Base-by-base conservation (phyloP, 1,284 basidiomycete species). In the Boletellus deceptivus region DNA sequence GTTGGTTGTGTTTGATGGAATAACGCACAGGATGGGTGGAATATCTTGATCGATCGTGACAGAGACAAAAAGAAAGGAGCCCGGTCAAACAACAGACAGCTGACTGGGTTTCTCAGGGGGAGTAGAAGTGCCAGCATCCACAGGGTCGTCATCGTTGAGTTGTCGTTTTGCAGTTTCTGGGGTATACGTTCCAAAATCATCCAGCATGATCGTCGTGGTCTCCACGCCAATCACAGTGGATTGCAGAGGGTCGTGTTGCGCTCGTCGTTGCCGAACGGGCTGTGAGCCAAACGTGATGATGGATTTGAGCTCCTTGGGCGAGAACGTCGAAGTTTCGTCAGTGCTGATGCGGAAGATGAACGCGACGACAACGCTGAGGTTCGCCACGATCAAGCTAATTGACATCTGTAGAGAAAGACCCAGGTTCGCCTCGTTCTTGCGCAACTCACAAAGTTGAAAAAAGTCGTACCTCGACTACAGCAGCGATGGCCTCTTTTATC, bases 271-370 rank as follows among this genome's bases (percentile, higher is more conserved):
- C 17, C 49, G 49, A 16, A 35, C 22, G 1, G 49, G 49, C 27
- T 11, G 24, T 9, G 49, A 34, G 11, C 49, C 49, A 25, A 50
- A 50, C 3, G 49, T 50, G 31, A 49, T 4, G 2, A 27, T 24
- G 20, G 49, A 40, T 10, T 14, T 40, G 31, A 50, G 16, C 1
- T 48, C 20, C 6, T n/a, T 47, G 10, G 46, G 49, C 3, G 31
- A 22, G 17, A 48, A 48, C 7, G 37, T 34, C 31, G 31, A 17
- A 6, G 38, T 35, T 10, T 50, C 49, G 17, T 50, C 49, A 4
- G 46, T 27, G 22, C 38, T 29, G 20, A 50, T 40, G 29, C 49
- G 49, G 31, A 50, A 50, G 24, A 50, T 31, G 38, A 50, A 40
- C 5, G 49, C 46, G 16, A 50, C 33, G 14, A 50, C 49, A 5